These are phyloP conservation scores for Ophiosphaerella narmari DNA, from an alignment of 2,329 filamentous ascomycete genomes.

Conservation along the genomic window DNA sequence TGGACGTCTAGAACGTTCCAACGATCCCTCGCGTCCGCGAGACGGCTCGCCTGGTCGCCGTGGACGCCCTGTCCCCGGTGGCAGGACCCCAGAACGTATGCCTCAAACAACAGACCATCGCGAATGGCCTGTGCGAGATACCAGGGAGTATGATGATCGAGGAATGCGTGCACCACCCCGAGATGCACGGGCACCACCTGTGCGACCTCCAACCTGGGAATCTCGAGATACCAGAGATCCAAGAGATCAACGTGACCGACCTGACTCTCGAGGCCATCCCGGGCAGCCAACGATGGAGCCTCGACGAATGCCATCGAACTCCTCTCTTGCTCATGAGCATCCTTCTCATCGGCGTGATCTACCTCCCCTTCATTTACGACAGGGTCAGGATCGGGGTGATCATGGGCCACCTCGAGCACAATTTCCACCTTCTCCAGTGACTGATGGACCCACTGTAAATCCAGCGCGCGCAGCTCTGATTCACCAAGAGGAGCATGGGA, in stretches of 20 bases:
- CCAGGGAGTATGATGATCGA: conserved; percentile 44
- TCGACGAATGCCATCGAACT: conserved; percentile 29
- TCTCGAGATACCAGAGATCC: conserved; percentile 33
- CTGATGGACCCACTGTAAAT: conserved; percentile 43
- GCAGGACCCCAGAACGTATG: conserved; percentile 45
- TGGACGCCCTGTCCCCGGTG: conserved; percentile 29
- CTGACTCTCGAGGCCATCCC: conserved; percentile 35
- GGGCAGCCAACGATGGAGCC: conserved; percentile 21
- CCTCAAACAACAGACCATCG: conserved; percentile 33
- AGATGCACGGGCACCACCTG: conserved; percentile 33
- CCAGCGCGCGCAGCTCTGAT: conserved; percentile 52
- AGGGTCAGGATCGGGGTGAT: conserved; percentile 29
- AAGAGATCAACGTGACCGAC: conserved; percentile 36
- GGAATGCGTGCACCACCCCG: conserved; percentile 39
- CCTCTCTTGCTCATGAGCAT: conserved; percentile 29
- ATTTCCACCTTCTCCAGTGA: conserved; percentile 13
- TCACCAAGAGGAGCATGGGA: conserved; percentile 34
- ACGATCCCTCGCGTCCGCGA: conserved; percentile 44
- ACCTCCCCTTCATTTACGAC: conserved; percentile 20
- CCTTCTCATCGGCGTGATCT: conserved; percentile 32
- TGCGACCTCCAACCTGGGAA: conserved; percentile 31
- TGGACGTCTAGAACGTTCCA: conserved; percentile 51
- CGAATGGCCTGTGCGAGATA: conserved; percentile 36
- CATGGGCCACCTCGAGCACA: conserved; percentile 21
- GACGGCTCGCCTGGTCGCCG: conserved; percentile 49